Conservation (phyloP, 768 basidiomycete genomes). For the Kwoniella mangroviensis region DNA sequence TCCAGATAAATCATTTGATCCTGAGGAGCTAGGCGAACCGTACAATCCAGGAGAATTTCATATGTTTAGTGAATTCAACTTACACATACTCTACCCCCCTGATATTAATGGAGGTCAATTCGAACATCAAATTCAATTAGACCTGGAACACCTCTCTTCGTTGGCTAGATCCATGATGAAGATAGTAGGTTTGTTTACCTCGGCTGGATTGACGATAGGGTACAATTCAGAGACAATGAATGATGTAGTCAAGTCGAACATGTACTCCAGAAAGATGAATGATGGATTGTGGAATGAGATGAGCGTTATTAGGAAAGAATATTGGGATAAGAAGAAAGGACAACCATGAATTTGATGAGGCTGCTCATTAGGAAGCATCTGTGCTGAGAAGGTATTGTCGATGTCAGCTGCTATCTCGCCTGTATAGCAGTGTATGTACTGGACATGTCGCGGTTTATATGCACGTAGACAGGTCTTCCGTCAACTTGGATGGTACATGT, state of each 20-base stretch:
- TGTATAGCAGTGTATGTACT: too few relatives aligned
- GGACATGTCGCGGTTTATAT: too few relatives aligned
- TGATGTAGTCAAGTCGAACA: not conserved
- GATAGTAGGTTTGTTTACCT: not conserved
- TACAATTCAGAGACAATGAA: not conserved
- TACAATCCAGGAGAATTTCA: not conserved
- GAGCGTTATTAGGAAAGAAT: not conserved
- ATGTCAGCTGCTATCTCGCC: too few relatives aligned
- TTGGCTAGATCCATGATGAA: not conserved
- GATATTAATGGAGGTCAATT: not conserved
- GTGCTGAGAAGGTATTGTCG: too few relatives aligned
- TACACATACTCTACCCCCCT: not conserved
- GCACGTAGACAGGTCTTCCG: too few relatives aligned
- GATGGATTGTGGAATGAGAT: not conserved
- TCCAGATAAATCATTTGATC: not conserved
- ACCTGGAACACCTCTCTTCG: not conserved
- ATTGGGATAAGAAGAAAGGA: not conserved
- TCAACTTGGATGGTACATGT: too few relatives aligned
- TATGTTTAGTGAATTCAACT: not conserved
- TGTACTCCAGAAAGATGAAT: slow-evolving; percentile 1
- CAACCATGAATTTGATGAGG: too few relatives aligned
- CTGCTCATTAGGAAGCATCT: too few relatives aligned
- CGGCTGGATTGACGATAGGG: not conserved
- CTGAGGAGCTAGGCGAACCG: not conserved
- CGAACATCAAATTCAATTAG: not conserved